These are phyloP conservation scores for Ustilago tritici DNA, from an alignment of 1,284 basidiomycete genomes.

Conservation along the genomic window DNA sequence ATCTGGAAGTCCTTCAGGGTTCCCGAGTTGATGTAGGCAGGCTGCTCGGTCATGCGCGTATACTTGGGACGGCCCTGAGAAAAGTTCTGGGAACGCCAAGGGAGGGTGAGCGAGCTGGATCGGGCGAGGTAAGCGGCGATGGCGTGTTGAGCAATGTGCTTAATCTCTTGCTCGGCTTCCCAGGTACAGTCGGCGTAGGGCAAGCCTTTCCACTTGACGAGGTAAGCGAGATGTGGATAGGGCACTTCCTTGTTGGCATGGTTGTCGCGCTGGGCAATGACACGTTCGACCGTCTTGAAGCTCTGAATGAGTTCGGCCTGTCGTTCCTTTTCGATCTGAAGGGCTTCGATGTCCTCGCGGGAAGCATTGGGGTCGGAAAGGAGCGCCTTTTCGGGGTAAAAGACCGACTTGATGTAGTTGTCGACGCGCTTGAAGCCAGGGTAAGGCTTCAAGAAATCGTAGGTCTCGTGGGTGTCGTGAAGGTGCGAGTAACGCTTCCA, in stretches of 20 bases:
- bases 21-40: slow-evolving; percentile 83
- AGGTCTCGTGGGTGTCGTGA: slow-evolving; percentile 94
- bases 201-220: slow-evolving; percentile 96
- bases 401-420: slow-evolving; percentile 92
- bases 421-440: slow-evolving; percentile 95
- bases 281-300: slow-evolving; percentile 91
- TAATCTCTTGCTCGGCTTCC: slow-evolving; percentile 84
- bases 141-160: slow-evolving; percentile 74
- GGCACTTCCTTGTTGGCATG: slow-evolving; percentile 74
- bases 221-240: slow-evolving; percentile 79
- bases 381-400: slow-evolving; percentile 79
- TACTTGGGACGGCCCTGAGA: slow-evolving; percentile 82
- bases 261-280: slow-evolving; percentile 84
- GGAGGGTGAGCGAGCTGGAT: slow-evolving; percentile 83
- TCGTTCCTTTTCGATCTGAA: slow-evolving; percentile 85
- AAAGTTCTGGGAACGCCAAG: slow-evolving; percentile 85
- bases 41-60: slow-evolving; percentile 88
- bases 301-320: slow-evolving; percentile 89
- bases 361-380: slow-evolving; percentile 79
- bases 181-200: slow-evolving; percentile 97
- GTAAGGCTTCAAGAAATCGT: slow-evolving; percentile 88
- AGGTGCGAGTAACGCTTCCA: slow-evolving; percentile 71
- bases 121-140: slow-evolving; percentile 85
- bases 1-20: slow-evolving; percentile 97
- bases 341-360: slow-evolving; percentile 87